Base-by-base conservation (phyloP, 192 early-diverging fungal genomes). In the Coemansia pectinata region DNA sequence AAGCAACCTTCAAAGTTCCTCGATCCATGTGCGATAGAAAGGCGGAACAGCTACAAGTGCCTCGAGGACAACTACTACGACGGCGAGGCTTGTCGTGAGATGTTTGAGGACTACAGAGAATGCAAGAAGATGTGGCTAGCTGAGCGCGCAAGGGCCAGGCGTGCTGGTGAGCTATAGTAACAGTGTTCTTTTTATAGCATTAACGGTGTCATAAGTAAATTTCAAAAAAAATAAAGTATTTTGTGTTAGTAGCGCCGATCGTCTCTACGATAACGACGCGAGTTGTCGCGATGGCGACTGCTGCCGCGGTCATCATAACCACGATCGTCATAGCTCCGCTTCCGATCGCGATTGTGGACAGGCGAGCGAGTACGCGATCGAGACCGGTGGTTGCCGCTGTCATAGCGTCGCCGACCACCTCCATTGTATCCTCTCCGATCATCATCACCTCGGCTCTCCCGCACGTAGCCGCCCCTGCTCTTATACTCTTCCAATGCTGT, bases 401-500 rank as follows among this genome's bases (percentile, higher is more conserved):
- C 62, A 14, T 66, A 62, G 50, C 69, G 69, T 25, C 73, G 63
- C 14, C 73, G 62, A 15, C 48, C 75, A 5, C 62, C 48, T 14
- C 74, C 52, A 29, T 65, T 48, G 29, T 53, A 38, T 17, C 72
- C 67, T 2, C 27, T 31, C 42, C 71, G 63, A 34, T 73, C 71
- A 55, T 48, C 55, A 33, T 53, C 68, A 9, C 59, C 57, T 11
- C 42, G 45, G n/a, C 15, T 69, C n/a, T 50, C 70, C 1, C 67
- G 63, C 29, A 61, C 44, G 21, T 44, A 12, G 0, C 65, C 67
- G 27, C 60, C 64, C 5, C 41, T 63, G n/a, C 69, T 60, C 55
- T 87, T 86, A 69, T 81, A 84, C 63, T 92, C 89, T 67, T 92
- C 89, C 45, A 90, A 81, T 15, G 92, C 90, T 57, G 90, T 87